A percentile compares a stretch with the other conserved stretches of the same genome.
phyloP scores from a whole-genome alignment of 805 yeast genomes.

The Cyberlindnera amylophila region DNA sequence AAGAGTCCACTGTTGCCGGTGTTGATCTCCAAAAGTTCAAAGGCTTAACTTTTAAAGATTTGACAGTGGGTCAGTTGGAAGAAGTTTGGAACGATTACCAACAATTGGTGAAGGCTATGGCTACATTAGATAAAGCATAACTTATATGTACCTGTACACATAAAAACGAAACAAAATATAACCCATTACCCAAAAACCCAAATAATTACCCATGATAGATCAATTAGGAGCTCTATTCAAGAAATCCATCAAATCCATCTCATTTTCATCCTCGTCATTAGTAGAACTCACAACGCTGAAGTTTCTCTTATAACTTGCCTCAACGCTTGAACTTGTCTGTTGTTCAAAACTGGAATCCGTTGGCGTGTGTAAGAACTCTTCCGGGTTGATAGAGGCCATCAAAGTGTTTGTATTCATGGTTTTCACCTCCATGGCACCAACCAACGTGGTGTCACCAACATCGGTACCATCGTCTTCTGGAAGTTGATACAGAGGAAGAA shows the following conservation, averaged over 20 bases:
- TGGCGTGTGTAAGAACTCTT: slow-evolving; percentile 15
- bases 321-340: neutral
- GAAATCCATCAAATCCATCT: slow-evolving; percentile 46
- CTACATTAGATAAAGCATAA: too few relatives aligned
- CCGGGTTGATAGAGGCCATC: slow-evolving; percentile 17
- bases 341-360: slow-evolving; percentile 4
- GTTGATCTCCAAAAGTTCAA: slow-evolving; percentile 15
- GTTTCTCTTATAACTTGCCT: slow-evolving; percentile 4
- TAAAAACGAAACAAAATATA: too few relatives aligned
- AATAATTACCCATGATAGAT: too few relatives aligned
- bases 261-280: slow-evolving; percentile 21
- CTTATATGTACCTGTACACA: too few relatives aligned
- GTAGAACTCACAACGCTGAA: slow-evolving; percentile 2
- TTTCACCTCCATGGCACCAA: slow-evolving; percentile 3
- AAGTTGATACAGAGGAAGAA: slow-evolving; percentile 43
- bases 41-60: slow-evolving; percentile 15
- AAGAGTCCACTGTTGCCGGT: neutral
- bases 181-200: too few relatives aligned
- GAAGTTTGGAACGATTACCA: slow-evolving; percentile 20
- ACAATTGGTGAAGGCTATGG: neutral
- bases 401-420: slow-evolving; percentile 7
- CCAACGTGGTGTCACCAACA: slow-evolving; percentile 1
- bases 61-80: slow-evolving; percentile 18
- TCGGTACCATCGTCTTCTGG: slow-evolving; percentile 30
- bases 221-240: slow-evolving; percentile 37